Percentiles rank a stretch among this genome's conserved stretches.
These are phyloP conservation scores for Drechslera avenae DNA, from an alignment of 2,329 filamentous ascomycete genomes.

Conservation along the genomic window DNA sequence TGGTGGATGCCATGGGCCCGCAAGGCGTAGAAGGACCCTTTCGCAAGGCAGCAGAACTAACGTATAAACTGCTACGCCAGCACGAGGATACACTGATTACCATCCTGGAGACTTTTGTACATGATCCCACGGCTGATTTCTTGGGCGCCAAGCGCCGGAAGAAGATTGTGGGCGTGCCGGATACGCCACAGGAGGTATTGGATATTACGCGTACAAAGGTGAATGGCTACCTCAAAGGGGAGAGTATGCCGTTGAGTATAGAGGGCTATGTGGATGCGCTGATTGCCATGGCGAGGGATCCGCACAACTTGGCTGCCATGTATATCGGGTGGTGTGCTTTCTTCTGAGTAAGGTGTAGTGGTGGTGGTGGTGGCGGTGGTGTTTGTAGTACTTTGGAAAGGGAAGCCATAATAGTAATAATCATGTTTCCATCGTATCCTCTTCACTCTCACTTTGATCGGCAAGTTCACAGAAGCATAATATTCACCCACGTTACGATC, in stretches of 20 bases:
- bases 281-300: conserved; percentile 83
- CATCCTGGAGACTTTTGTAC: conserved; percentile 93
- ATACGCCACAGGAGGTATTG: conserved; percentile 78
- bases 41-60: conserved; percentile 86
- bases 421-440: too few relatives aligned
- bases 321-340: conserved; percentile 93
- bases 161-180: conserved; percentile 61
- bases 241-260: conserved; percentile 90
- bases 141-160: conserved; percentile 70
- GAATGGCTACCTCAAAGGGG: conserved; percentile 78
- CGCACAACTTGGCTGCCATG: conserved; percentile 83
- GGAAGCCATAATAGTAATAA: too few relatives aligned
- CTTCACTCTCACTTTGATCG: too few relatives aligned
- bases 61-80: conserved; percentile 79
- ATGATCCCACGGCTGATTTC: conserved; percentile 94
- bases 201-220: conserved; percentile 89
- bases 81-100: conserved; percentile 98
- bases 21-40: conserved; percentile 93
- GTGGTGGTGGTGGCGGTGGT: too few relatives aligned
- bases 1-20: conserved; percentile 95
- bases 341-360: conserved; percentile 57
- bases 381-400: too few relatives aligned
- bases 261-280: conserved; percentile 97
- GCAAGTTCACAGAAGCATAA: too few relatives aligned
- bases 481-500: too few relatives aligned